A percentile compares a stretch with the other conserved stretches of the same genome.
Conservation (phyloP, 1,284 basidiomycete species). For the Leccinum solheimii region DNA sequence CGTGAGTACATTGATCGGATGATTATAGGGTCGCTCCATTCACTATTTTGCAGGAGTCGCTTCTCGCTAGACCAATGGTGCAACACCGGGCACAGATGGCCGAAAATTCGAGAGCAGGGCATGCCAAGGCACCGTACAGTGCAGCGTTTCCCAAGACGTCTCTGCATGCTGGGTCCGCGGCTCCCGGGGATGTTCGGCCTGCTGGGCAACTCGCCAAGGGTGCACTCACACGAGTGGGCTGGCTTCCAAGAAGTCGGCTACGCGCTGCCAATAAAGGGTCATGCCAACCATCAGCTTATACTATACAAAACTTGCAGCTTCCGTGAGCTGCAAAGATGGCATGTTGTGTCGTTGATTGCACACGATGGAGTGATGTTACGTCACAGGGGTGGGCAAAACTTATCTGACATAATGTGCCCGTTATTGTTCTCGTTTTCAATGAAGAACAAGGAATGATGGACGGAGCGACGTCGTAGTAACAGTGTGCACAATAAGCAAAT, state of each 20-base stretch:
- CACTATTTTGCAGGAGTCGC: constrained; percentile 43
- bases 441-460: constrained; percentile 11
- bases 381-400: constrained; percentile 3
- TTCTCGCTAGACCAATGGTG: constrained; percentile 52
- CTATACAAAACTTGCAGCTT: constrained; percentile 23
- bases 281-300: constrained; percentile 22
- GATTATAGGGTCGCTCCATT: not conserved
- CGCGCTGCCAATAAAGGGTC: constrained; percentile 11
- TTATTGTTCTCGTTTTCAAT: constrained; percentile 18
- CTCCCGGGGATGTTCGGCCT: constrained; percentile 50
- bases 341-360: not conserved
- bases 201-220: constrained; percentile 50
- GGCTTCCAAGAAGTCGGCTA: constrained; percentile 28
- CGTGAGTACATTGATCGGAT: constrained; percentile 37
- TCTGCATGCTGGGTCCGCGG: constrained; percentile 47
- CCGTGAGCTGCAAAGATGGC: constrained; percentile 15
- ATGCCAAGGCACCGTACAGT: constrained; percentile 30
- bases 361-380: constrained; percentile 9
- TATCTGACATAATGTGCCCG: not conserved
- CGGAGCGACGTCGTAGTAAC: constrained; percentile 10
- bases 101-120: constrained; percentile 34
- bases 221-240: constrained; percentile 39
- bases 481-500: constrained; percentile 16
- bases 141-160: constrained; percentile 34
- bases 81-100: constrained; percentile 27